These are phyloP conservation scores for Sextonia rubra DNA, from an alignment of 164 flowering plant species.

Conservation along the genomic window DNA sequence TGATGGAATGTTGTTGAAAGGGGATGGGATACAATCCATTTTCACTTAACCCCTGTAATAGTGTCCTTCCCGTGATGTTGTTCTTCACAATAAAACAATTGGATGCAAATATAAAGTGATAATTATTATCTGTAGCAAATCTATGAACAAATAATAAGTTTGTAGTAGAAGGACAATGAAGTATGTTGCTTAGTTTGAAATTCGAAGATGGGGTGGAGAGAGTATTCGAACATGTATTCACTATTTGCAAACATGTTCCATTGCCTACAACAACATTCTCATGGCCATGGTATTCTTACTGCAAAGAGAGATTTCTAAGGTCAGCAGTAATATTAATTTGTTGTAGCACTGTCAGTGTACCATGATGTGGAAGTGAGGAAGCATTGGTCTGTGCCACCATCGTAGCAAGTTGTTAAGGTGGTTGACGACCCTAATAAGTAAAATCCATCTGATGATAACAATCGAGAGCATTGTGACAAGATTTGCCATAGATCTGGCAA, in stretches of 20 bases:
- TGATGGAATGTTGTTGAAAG: too few relatives aligned
- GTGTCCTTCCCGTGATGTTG: not conserved
- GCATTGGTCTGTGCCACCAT: not conserved
- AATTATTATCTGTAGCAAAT: not conserved
- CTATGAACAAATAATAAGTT: not conserved
- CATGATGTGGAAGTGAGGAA: not conserved
- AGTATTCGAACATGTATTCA: not conserved
- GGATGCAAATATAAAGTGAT: not conserved
- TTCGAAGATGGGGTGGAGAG: not conserved
- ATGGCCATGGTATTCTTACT: not conserved
- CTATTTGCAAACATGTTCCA: not conserved
- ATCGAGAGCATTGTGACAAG: not conserved
- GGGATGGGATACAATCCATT: not conserved
- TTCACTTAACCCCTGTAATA: not conserved
- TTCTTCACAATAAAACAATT: not conserved
- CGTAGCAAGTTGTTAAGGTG: constrained; percentile 1
- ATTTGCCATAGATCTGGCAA: not conserved
- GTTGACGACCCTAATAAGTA: not conserved
- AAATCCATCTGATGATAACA: not conserved
- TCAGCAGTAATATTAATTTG: not conserved
- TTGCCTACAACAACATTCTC: not conserved
- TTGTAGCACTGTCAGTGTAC: not conserved
- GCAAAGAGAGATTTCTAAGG: not conserved
- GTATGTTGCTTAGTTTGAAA: not conserved
- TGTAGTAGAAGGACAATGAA: not conserved